phyloP scores from a whole-genome alignment of 129 eudicot genomes.

The Saussurea involucrata region DNA sequence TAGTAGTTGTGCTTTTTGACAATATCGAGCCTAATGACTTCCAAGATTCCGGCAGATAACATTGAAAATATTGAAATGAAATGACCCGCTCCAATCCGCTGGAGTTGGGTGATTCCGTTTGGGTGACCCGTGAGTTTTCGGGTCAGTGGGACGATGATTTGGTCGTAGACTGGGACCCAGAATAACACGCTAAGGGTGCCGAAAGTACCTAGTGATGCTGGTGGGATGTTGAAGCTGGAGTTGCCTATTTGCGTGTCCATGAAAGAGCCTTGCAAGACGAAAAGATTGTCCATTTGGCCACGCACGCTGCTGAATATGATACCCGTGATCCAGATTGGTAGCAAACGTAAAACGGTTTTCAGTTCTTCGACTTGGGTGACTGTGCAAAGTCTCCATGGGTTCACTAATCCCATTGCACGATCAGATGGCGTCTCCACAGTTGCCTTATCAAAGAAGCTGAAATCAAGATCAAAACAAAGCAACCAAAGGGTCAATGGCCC shows the following conservation, averaged over 20 bases:
- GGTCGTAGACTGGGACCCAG: constrained; percentile 40
- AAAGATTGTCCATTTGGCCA: constrained; percentile 31
- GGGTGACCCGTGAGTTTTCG: constrained; percentile 34
- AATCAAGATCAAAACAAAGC: neutral
- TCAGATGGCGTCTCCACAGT: constrained; percentile 34
- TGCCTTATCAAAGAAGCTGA: constrained; percentile 46
- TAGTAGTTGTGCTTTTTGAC: constrained; percentile 24
- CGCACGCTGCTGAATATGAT: constrained; percentile 27
- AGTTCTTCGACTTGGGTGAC: constrained; percentile 46
- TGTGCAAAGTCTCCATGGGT: constrained; percentile 49
- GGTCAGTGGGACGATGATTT: constrained; percentile 31
- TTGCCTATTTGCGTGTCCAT: constrained; percentile 27
- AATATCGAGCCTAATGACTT: constrained; percentile 21
- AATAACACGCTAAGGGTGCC: constrained; percentile 40
- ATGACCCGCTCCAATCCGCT: constrained; percentile 37
- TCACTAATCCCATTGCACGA: constrained; percentile 2
- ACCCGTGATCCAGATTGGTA: constrained; percentile 42
- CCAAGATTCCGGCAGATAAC: constrained; percentile 31
- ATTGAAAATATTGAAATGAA: constrained; percentile 32
- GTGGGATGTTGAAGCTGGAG: constrained; percentile 36
- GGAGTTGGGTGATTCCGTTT: constrained; percentile 37
- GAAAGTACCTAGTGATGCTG: constrained; percentile 35
- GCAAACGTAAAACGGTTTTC: constrained; percentile 27
- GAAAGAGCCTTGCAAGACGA: constrained; percentile 37
- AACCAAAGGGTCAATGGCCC: neutral